Base-by-base conservation (phyloP, 2,329 filamentous ascomycete genomes). In the Colletotrichum zoysiae region DNA sequence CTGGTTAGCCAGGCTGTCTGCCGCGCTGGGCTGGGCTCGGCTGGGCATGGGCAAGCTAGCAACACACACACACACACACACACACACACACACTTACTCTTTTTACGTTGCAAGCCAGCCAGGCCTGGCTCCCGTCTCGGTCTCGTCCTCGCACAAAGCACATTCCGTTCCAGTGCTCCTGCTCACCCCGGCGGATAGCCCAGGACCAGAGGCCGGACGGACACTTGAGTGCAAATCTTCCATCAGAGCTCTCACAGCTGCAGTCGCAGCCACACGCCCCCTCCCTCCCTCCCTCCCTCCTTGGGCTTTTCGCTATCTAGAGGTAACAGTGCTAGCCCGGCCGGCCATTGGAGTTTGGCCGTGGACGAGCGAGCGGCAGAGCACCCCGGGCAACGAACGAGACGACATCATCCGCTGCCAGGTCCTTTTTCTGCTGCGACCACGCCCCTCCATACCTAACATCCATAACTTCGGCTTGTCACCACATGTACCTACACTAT, bases 321-420 rank as follows among this genome's bases (percentile, higher is more conserved):
- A 30, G 30, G 30, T 30, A 42, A 51, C 48, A 57, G 26, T 55
- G 59, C 65, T 69, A 53, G 26, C 30, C 30, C 30, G 30, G 30
- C 58, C 59, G 55, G 70, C 14, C 59, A 72, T 70, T 72, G 66
- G 60, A 65, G 59, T 20, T n/a, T 72, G 59, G 60, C 55, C 69
- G 68, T 71, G 46, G 63, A 73, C 67, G 51, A 42, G 59, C 30
- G 30, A 30, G 30, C 59, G 65, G 63, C 64, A 72, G 71, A 71
- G 61, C 59, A 64, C 63, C 68, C 71, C 55, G 64, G 68, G 71
- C 68, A 71, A 73, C 71, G 48, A 71, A 73, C 71, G 48, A 60
- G 67, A 56, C 57, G 63, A 71, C 68, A 48, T 67, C 64, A 68
- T 63, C 68, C 60, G 58, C 63, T 63, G 58, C 64, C 57, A 71